Evolutionary conservation across 129 eudicot genomes (phyloP).

Genomic region (Helianthus annuus): HanXRQr2.0-SUNRISE NC_035441.2:154976527-154977026

Average conservation of each 20-base stretch:
- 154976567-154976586: slow-evolving; percentile 93
- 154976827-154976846: slow-evolving; percentile 91
- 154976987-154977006: no score
- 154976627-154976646: slow-evolving; percentile 58
- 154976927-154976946: slow-evolving; percentile 86
- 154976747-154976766: slow-evolving; percentile 5
- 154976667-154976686: background rate
- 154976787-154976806: slow-evolving; percentile 24
- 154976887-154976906: slow-evolving; percentile 71
- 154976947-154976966: no score
- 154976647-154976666: background rate
- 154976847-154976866: slow-evolving; percentile 85
- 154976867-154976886: slow-evolving; percentile 70
- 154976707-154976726: background rate
- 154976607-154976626: slow-evolving; percentile 88
- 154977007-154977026: no score
- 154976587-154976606: slow-evolving; percentile 77
- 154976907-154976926: slow-evolving; percentile 86
- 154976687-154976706: background rate
- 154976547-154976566: slow-evolving; percentile 99
- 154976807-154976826: slow-evolving; percentile 67
- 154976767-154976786: slow-evolving; percentile 4
- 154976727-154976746: background rate
- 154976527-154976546: slow-evolving; percentile 83
- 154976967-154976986: no score